Evolutionary conservation across 352 stramenopile species (phyloP).

Genomic region (Pythium inflatum): DNA sequence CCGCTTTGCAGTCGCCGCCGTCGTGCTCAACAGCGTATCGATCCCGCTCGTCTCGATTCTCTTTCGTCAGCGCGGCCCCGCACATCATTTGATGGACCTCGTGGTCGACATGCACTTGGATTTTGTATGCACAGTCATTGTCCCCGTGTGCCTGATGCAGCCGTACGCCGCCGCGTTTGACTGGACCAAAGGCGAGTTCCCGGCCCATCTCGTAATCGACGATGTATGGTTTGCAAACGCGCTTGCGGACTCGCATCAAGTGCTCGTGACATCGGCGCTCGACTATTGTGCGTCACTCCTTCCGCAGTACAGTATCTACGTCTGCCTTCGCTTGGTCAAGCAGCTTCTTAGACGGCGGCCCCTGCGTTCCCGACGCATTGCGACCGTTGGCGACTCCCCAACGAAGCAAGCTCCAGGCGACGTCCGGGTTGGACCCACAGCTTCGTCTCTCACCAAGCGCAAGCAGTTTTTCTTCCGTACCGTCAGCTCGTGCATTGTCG

Average conservation of each 20-base stretch:
- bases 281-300: constrained; percentile 21
- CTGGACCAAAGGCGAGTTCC: background rate
- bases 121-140: constrained; percentile 1
- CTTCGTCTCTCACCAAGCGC: too few species aligned
- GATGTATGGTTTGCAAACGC: constrained; percentile 24
- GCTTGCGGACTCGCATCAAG: constrained; percentile 16
- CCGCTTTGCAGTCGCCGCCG: constrained; percentile 11
- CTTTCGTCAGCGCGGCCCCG: background rate
- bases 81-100: constrained; percentile 14
- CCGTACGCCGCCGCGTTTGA: constrained; percentile 9
- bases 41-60: background rate
- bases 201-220: constrained; percentile 2
- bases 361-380: background rate
- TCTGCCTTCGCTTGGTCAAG: constrained; percentile 8
- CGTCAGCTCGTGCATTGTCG: too few species aligned
- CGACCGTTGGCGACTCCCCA: too few species aligned
- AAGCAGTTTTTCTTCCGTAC: too few species aligned
- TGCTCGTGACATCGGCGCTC: constrained; percentile 25
- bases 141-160: constrained; percentile 14
- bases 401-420: too few species aligned
- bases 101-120: constrained; percentile 22
- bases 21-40: constrained; percentile 21
- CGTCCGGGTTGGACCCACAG: too few species aligned
- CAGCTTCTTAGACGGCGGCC: background rate
- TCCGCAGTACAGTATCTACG: constrained; percentile 24